Base-by-base conservation (phyloP, 225 moss, liverwort and hornwort species). In the Ulota crispa region DNA sequence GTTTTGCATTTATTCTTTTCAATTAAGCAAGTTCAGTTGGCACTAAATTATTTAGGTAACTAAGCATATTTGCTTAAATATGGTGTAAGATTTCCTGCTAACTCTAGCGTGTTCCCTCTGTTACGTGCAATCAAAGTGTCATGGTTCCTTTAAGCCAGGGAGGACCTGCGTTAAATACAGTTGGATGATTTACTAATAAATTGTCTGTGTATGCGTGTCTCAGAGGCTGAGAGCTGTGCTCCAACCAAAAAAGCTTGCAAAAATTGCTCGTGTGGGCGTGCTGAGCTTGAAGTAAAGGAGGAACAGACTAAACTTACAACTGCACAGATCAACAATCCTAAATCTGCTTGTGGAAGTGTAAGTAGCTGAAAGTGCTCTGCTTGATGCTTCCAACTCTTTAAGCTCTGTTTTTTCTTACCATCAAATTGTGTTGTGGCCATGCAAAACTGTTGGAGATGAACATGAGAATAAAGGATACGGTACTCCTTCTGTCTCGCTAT, bases 251-350 rank as follows among this genome's bases (percentile, higher is more conserved):
- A 99, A 79, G 96, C 99, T 50, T 99, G 99, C 91, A 94, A 94
- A 80, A 96, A 99, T 79, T 99, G 99, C 85, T 88, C 96, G 8
- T 99, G 99, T 42, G 99, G 99, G 36, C 99, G 99, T 36, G 99
- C 92, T 7, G 99, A 99, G 42, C 42, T 93, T 23, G 98, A 96
- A 88, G 87, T 70, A n/a, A 86, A 91, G 69, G 86, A 91, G 67
- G 87, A 87, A 54, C 84, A 91, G 63, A 87, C 91, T 8, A 89
- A 88, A 78, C 89, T 99, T 2, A 92, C 93, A 59, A 69, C 89
- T 65, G 92, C 91, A 26, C 94, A 93, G 79, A 88, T 99, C 59
- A 93, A 71, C 56, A 96, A 99, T 66, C 99, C 99, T 1, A 92
- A 96, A 78, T 99, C 96, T 21, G 88, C 96, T 26, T 99, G 99